Base-by-base conservation (phyloP, 495 filamentous ascomycete genomes). In the Recurvomyces mirabilis region DNA sequence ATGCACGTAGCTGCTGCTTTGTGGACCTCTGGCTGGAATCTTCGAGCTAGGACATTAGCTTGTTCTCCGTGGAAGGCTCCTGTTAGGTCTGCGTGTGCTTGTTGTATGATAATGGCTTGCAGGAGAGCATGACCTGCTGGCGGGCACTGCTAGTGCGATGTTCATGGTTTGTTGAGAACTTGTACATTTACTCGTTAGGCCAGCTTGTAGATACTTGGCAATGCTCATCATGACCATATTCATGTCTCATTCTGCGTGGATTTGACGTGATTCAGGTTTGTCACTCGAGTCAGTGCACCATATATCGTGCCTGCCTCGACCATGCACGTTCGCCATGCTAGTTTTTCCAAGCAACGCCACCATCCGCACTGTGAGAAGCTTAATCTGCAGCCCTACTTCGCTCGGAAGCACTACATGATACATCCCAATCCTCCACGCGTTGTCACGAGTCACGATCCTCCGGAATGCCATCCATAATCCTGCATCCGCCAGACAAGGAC, bases 381-480 rank as follows among this genome's bases (percentile, higher is more conserved):
- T n/a, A n/a, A n/a, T n/a, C n/a, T n/a, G 34, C 5, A 11, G 34
- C 34, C 35, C 11, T 18, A 19, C 18, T 15, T 32, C 18, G 5
- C 15, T 6, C 34, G 34, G 10, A 3, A 5, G 12, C 15, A 11
- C 6, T 13, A 37, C 34, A 37, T n/a, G 13, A 3, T 32, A 32
- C 30, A 32, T 32, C 30, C n/a, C 4, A 4, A 13, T n/a, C 30
- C n/a, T n/a, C n/a, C n/a, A n/a, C n/a, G n/a, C n/a, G n/a, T n/a
- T n/a, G 11, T 13, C 5, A 37, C 14, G 34, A 37, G 13, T 19
- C 12, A 20, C 4, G 10, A 14, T 10, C 18, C 14, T 12, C 15
- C 10, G 23, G 10, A 19, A 82, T 82, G 71, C 77, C 82, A 25
- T 72, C 82, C 12, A 68, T 85, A 21, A 74, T 76, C 10, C 78